Percentiles rank a stretch among this genome's conserved stretches.
phyloP scores from a whole-genome alignment of 345 rosid genomes.

The Melaleuca quinquenervia region DNA sequence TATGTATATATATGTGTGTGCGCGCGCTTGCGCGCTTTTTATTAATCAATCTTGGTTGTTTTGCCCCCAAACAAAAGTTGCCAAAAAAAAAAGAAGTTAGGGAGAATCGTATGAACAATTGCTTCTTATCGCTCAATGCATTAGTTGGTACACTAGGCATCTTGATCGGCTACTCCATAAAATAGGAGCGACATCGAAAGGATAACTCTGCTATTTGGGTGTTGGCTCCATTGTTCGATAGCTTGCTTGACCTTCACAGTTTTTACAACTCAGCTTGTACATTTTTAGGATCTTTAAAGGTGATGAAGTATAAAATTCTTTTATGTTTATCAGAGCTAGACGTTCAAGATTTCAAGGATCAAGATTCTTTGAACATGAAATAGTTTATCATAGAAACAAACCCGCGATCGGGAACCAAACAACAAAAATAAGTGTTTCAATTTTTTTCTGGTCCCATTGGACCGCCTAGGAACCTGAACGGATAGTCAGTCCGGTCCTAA shows the following conservation, averaged over 20 bases:
- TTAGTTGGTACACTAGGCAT: conserved; percentile 52
- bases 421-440: too few species aligned
- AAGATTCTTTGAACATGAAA: background rate
- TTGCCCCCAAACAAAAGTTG: conserved; percentile 32
- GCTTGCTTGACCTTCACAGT: background rate
- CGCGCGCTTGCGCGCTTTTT: too few species aligned
- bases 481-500: too few species aligned
- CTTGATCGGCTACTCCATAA: conserved; percentile 37
- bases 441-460: too few species aligned
- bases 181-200: background rate
- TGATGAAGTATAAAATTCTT: background rate
- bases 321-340: background rate
- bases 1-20: too few species aligned
- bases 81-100: conserved; percentile 38
- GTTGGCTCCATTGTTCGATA: background rate
- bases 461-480: too few species aligned
- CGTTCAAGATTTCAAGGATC: background rate
- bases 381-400: background rate
- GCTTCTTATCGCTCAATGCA: conserved; percentile 31
- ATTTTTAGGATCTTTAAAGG: background rate
- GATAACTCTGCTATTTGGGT: background rate
- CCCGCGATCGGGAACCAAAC: too few species aligned
- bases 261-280: background rate
- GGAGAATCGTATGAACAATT: conserved; percentile 29
- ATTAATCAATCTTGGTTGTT: background rate